Evolutionary conservation across 2,329 filamentous ascomycete genomes (phyloP).

Genomic region (Neobulgaria alba): DNA sequence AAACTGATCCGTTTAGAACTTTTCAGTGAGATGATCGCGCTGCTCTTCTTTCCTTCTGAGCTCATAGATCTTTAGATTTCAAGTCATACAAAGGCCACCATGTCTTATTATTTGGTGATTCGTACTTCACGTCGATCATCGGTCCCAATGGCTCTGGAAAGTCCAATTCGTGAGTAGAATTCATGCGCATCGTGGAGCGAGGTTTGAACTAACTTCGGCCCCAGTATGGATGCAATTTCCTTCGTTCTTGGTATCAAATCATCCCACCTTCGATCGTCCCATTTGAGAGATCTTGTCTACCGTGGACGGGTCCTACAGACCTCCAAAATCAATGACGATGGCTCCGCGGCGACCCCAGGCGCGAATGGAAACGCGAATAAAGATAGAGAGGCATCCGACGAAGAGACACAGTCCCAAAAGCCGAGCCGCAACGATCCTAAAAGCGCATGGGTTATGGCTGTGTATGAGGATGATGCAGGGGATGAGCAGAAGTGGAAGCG

Average conservation of each 20-base stretch:
- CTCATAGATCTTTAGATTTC: slow-evolving; percentile 58
- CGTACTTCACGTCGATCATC: slow-evolving; percentile 98
- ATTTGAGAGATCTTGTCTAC: slow-evolving; percentile 91
- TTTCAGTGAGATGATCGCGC: slow-evolving; percentile 57
- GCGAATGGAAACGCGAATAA: slow-evolving; percentile 55
- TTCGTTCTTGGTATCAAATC: slow-evolving; percentile 98
- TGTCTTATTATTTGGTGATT: slow-evolving; percentile 87
- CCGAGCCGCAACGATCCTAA: slow-evolving; percentile 76
- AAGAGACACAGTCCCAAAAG: slow-evolving; percentile 48
- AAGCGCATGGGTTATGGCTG: slow-evolving; percentile 97
- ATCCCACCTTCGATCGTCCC: slow-evolving; percentile 88
- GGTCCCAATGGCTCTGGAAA: slow-evolving; percentile 99
- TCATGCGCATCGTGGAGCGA: slow-evolving; percentile 29
- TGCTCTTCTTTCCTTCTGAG: background rate
- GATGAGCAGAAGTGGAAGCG: slow-evolving; percentile 96
- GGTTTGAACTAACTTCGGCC: slow-evolving; percentile 15
- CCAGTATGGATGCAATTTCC: slow-evolving; percentile 96
- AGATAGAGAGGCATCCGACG: slow-evolving; percentile 45
- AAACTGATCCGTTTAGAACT: slow-evolving; percentile 93
- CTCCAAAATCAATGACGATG: slow-evolving; percentile 86
- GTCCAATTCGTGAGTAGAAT: slow-evolving; percentile 84
- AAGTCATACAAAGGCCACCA: slow-evolving; percentile 99
- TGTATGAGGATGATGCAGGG: slow-evolving; percentile 94
- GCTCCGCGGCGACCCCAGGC: slow-evolving; percentile 47
- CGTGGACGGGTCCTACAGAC: slow-evolving; percentile 88